A percentile compares a stretch with the other conserved stretches of the same genome.
Conservation (phyloP, 805 yeast genomes). For the Barnettozyma salicaria region DNA sequence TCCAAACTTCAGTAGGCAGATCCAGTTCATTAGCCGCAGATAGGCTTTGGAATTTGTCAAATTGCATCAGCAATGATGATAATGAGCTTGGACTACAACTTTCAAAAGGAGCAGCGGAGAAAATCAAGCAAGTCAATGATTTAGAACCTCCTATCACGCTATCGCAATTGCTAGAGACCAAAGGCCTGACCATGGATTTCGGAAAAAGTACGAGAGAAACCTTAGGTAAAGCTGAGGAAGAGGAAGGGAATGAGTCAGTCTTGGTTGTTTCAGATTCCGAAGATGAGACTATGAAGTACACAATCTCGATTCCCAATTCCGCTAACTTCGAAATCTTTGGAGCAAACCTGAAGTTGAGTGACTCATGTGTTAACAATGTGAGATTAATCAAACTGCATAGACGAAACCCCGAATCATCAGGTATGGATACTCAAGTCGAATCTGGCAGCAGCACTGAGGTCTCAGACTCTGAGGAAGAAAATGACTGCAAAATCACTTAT, state of each 20-base stretch:
- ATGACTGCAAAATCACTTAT: too few species aligned
- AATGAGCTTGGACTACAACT: neutral
- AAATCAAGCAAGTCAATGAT: neutral
- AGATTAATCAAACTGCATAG: conserved; percentile 1
- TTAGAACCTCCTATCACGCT: conserved; percentile 9
- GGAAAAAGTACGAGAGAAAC: too few species aligned
- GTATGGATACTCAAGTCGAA: too few species aligned
- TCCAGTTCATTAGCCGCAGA: neutral
- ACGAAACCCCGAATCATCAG: too few species aligned
- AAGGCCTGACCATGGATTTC: too few species aligned
- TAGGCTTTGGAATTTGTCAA: neutral
- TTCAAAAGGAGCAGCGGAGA: neutral
- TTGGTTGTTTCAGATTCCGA: conserved; percentile 6
- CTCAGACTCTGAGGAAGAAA: neutral
- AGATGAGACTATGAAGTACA: neutral
- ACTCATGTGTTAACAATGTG: neutral
- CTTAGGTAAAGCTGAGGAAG: neutral
- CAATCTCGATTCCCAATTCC: neutral
- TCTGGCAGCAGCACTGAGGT: conserved; percentile 4
- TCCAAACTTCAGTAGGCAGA: neutral
- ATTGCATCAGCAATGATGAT: neutral
- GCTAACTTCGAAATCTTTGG: conserved; percentile 2
- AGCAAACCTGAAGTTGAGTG: neutral
- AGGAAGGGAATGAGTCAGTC: neutral
- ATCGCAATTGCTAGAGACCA: conserved; percentile 4